Conservation (phyloP, 1,284 basidiomycete species). For the Rhodotorula sp. region DNA sequence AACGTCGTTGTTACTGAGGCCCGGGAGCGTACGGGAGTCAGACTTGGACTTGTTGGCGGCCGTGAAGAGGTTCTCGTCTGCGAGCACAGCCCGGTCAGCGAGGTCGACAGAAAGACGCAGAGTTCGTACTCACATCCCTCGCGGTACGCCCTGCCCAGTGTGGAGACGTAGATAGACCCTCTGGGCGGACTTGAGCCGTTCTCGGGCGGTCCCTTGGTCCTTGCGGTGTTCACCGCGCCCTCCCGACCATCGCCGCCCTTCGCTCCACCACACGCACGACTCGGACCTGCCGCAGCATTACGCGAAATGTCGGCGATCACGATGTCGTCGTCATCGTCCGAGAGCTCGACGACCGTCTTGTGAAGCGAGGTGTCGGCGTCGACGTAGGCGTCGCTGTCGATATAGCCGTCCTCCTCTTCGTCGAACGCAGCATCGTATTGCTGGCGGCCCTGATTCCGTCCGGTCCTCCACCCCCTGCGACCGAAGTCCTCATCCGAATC, state of each 20-base stretch:
- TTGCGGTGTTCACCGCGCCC: constrained; percentile 13
- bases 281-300: not conserved
- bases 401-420: not conserved
- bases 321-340: constrained; percentile 17
- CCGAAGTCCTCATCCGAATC: not conserved
- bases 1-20: not conserved
- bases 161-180: constrained; percentile 22
- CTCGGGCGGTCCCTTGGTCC: constrained; percentile 18
- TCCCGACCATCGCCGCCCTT: not conserved
- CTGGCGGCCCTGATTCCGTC: not conserved
- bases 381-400: not conserved
- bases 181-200: constrained; percentile 24
- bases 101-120: not conserved
- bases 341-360: constrained; percentile 7
- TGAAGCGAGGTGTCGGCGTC: not conserved
- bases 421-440: not conserved
- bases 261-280: not conserved
- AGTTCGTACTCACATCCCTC: constrained; percentile 19
- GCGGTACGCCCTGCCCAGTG: constrained; percentile 11
- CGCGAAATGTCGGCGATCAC: not conserved
- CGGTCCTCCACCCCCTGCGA: not conserved
- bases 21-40: not conserved
- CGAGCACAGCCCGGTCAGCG: not conserved
- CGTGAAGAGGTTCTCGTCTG: constrained; percentile 4
- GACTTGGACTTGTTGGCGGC: not conserved